Evolutionary conservation across 345 rosid genomes (phyloP).

Genomic region (Laguncularia racemosa): DNA sequence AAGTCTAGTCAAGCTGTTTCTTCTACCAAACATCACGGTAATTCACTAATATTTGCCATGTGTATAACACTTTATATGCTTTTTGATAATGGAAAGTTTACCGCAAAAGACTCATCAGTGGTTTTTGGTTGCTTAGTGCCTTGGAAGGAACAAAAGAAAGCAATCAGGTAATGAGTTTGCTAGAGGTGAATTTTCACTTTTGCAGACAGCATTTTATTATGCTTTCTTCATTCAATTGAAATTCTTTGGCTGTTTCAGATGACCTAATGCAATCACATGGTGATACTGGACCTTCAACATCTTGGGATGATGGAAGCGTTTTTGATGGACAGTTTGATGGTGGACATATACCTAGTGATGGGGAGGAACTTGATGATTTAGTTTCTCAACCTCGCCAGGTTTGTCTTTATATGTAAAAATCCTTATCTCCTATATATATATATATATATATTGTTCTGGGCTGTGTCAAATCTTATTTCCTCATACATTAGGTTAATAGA

Average conservation of each 20-base stretch:
- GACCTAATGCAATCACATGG: slow-evolving; percentile 35
- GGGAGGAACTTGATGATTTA: slow-evolving; percentile 41
- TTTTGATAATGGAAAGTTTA: no score
- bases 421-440: no score
- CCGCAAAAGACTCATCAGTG: neutral
- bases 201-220: no score
- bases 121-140: slow-evolving; percentile 56
- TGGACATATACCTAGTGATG: slow-evolving; percentile 53
- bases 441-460: neutral
- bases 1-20: slow-evolving; percentile 77
- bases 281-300: slow-evolving; percentile 42
- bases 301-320: slow-evolving; percentile 52
- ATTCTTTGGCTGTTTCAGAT: slow-evolving; percentile 34
- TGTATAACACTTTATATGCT: no score
- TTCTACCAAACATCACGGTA: slow-evolving; percentile 81
- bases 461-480: neutral
- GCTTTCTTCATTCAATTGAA: neutral
- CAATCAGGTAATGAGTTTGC: slow-evolving; percentile 41
- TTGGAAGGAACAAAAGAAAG: slow-evolving; percentile 61
- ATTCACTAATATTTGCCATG: neutral
- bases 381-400: slow-evolving; percentile 98
- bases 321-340: slow-evolving; percentile 52
- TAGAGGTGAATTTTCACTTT: neutral
- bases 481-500: neutral
- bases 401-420: slow-evolving; percentile 5